Base-by-base conservation (phyloP, 1,139 yeast genomes). In the Taphrina confusa region DNA sequence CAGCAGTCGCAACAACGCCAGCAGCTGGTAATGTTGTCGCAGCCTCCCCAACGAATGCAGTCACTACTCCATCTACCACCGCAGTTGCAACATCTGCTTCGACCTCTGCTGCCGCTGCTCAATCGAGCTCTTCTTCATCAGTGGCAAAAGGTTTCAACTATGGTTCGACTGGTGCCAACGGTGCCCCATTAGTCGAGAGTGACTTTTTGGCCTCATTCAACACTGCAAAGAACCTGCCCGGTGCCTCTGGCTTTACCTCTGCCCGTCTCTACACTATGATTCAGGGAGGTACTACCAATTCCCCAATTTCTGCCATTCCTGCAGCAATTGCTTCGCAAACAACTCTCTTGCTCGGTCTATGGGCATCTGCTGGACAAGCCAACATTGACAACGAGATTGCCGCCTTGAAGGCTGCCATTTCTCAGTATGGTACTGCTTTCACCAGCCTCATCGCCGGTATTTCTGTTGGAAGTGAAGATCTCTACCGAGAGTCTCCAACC, bases 381-480 rank as follows among this genome's bases (percentile, higher is more conserved):
- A 95, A 87, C 70, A 87, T 42, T 44, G 87, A 82, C 61, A 73
- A 82, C 60, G 96, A 89, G 75, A 80, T 85, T 72, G 71, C 73
- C 34, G 94, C 95, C 46, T 79, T 89, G 70, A 75, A 70, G 37
- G 78, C 88, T 66, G 84, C 90, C 62, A 79, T 79, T 64, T 77
- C 81, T 61, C 82, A 90, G 65, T 50, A 50, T 18, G 45, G 46
- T 14, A 37, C 56, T 18, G 45, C 56, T 12, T 50, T 50, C 56
- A 50, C 56, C 18, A n/a, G 27, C 25, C 45, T 37, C 27, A 80
- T 89, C 69, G 81, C 83, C 69, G 86, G 82, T 44, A 78, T 89
- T 76, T 78, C 87, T 61, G 96, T 89, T 66, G 96, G 96, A 67
- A 88, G 96, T 36, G 96, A 89, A 78, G 91, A 95, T 64, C 79